Evolutionary conservation across 352 stramenopile genomes (phyloP), one percentile per base, ranked within the genome.

Genomic region (Globisporangium radiosum): DNA sequence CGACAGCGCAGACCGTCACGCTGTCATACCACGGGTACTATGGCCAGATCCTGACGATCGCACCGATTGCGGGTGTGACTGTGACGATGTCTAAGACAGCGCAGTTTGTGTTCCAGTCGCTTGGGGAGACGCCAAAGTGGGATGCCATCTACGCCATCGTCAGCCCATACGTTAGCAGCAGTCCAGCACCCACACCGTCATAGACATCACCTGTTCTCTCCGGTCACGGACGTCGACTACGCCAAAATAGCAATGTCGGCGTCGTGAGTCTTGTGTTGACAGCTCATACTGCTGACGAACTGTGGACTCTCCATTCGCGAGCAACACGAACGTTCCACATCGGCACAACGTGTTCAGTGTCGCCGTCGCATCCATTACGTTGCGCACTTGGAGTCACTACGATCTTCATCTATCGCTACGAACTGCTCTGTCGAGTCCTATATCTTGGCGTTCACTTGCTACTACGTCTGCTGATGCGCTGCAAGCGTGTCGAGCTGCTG

Each of bases 401-500:
- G 25, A 33, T 33, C 25, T 33, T 33, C 25, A 33, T 33, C 51
- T 56, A 49, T 54, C 13, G 59, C 44, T 62, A 49, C 37, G 47
- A 7, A 15, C 7, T 45, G 17, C 52, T 61, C 47, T 74, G 25
- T 33, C 25, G 25, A 33, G 25, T 33, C 25, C 2, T 33, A 33
- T 33, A 33, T 33, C 25, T 33, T 33, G 25, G 25, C 25, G 25
- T 33, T 33, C 25, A 33, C 25, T 33, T 74, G 62, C 11, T 73
- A 51, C 42, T 68, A 56, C 56, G 83, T 68, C n/a, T 73, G 62
- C 56, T 79, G 75, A 19, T 85, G 68, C 1, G 73, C 68, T 10
- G 80, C 80, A 38, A 90, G 61, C 14, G 78, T 87, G 65, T 90
- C 81, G 1, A 90, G 69, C 19, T 90, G 81, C 53, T 91, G 87